Evolutionary conservation across 148 eudicot species (phyloP), one percentile per base, ranked within the genome.

Genomic region (Tetragonia tetragonoides): DNA sequence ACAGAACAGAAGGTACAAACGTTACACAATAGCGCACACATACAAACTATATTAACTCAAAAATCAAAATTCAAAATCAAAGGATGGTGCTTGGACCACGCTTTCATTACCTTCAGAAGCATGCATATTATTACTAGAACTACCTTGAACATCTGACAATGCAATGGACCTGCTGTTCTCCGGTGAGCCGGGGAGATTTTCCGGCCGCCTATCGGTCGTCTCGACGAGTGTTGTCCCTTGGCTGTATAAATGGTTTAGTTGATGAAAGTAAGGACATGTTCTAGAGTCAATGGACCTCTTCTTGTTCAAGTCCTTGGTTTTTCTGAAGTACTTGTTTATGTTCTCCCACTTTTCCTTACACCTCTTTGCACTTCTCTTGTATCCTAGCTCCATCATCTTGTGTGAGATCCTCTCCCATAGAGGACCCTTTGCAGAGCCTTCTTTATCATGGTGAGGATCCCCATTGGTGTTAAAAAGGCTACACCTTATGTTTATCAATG

Each of bases 261-360:
- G 93, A 62, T 94, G 94, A 76, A 89, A 94, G 77, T 94, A 94
- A 77, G 98, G 98, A 73, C 98, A 92, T 10, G 98, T 92, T 79
- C 95, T 90, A 28, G 98, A 92, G 10, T 89, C 97, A 34, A 82
- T 51, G 5, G 96, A 87, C 82, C 98, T 89, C 80, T 89, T 95
- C 95, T 88, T 95, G 86, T 89, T 92, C 60, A 72, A 84, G 77
- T 92, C 98, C 84, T 92, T 95, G 0, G 93, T 91, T 83, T 90
- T 95, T 71, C 97, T 89, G 38, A 89, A 92, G 79, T 95, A 95
- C 89, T 95, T 95, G 84, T 95, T 95, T 67, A 95, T 95, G 80
- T 95, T 95, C 83, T 95, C 98, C 98, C 98, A 95, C 77, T 92
- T 95, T 86, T 95, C 98, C 60, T 95, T 95, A 81, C 98, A 95